Evolutionary conservation across 1,284 basidiomycete genomes (phyloP).

Genomic region (Mycena citricolor): DNA sequence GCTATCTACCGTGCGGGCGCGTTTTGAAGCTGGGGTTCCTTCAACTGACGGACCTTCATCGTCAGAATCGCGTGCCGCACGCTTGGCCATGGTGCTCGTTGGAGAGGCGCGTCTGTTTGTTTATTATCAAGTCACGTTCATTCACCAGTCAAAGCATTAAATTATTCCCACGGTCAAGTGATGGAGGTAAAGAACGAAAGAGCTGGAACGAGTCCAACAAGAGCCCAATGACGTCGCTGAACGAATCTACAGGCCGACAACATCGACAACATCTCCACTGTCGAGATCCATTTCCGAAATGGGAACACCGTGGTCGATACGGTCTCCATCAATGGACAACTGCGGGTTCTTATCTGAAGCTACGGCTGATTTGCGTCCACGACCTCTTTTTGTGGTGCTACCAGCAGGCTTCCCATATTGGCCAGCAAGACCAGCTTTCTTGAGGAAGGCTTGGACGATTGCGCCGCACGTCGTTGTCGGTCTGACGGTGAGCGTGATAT

Average conservation of each 20-base stretch:
- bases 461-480: slow-evolving; percentile 71
- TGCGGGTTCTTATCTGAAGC: slow-evolving; percentile 42
- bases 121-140: not conserved
- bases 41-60: slow-evolving; percentile 30
- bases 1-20: slow-evolving; percentile 42
- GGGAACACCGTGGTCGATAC: slow-evolving; percentile 50
- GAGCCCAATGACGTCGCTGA: too few relatives aligned
- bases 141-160: too few relatives aligned
- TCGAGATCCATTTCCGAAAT: slow-evolving; percentile 70
- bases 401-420: slow-evolving; percentile 40
- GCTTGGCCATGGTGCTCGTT: slow-evolving; percentile 36
- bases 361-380: slow-evolving; percentile 25
- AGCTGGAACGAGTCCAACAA: too few relatives aligned
- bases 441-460: slow-evolving; percentile 70
- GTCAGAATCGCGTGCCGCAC: slow-evolving; percentile 37
- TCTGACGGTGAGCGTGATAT: slow-evolving; percentile 65
- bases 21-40: slow-evolving; percentile 37
- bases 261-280: slow-evolving; percentile 74
- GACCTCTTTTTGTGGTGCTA: slow-evolving; percentile 21
- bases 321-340: slow-evolving; percentile 68
- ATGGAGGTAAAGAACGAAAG: too few relatives aligned
- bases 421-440: slow-evolving; percentile 55
- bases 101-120: slow-evolving; percentile 10
- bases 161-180: too few relatives aligned
- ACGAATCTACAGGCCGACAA: slow-evolving; percentile 46